Evolutionary conservation across 1,139 yeast species (phyloP), one percentile per base, ranked within the genome.

Genomic region (Petasospora fabianii): DNA sequence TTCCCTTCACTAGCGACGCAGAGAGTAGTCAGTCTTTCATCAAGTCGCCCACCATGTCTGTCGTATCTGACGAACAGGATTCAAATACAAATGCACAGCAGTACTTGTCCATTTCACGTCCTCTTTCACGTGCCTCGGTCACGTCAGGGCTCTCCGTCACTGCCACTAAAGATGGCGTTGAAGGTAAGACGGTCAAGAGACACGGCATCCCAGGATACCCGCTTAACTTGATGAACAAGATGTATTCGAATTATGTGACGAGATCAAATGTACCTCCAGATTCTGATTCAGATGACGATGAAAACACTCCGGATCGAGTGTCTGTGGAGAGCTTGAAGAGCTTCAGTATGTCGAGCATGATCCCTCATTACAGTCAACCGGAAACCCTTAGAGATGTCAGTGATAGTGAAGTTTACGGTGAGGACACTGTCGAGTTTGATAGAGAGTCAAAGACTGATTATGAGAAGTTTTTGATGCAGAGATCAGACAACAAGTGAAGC

Each of bases 161-260:
- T 2, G 87, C 87, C 11, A 79, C 84, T 20, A 80, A 80, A 52
- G 87, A 81, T 54, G 87, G 87, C 0, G 60, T 80, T 7, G 86
- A 80, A 56, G 87, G 87, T 3, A 73, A 76, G 49, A 61, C 72
- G 38, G 65, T 76, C 35, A 77, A 73, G 49, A 62, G 77, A 43
- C 47, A 54, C n/a, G 69, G 68, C 3, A 68, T 66, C 28, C 69
- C 69, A 7, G 59, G 61, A 15, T 61, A 61, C 39, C 59, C 66
- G 1, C 38, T 60, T 34, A 55, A 57, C 22, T 41, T 62, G 32
- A 53, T 61, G 31, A 60, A 59, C 36, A 51, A 60, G 26, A 59
- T 62, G 64, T 51, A 54, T 26, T 37, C 50, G 15, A 52, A 49
- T 36, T 42, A 51, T 33, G 43, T 47, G 24, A 38, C 44, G 11